Base-by-base conservation (phyloP, 805 yeast species). In the Candida vartiovaarae region DNA sequence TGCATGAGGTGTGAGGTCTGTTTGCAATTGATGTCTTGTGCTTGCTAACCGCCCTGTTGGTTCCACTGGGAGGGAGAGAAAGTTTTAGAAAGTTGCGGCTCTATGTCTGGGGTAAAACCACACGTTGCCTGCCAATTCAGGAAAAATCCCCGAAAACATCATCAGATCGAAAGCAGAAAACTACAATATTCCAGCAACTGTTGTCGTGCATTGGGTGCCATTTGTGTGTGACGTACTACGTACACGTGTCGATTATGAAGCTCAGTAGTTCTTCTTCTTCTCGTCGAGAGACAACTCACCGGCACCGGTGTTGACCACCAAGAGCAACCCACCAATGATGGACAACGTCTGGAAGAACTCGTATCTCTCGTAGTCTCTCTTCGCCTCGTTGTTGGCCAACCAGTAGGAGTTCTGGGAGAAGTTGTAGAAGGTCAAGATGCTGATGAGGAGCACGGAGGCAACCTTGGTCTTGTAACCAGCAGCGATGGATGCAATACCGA, bases 261-360 rank as follows among this genome's bases (percentile, higher is more conserved):
- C 33, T 62, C 67, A 88, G 62, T 84, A 87, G 47, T 86, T 81
- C 73, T 91, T 91, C 72, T 91, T 90, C 82, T 93, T 91, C 64
- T 89, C 97, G 60, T 91, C 99, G 46, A 91, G 69, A 27, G 95
- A 85, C 51, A 91, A 73, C 55, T 85, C 90, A 40, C 99, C 99
- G 29, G 98, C 98, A 49, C 99, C 99, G 4, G 96, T 87, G 67
- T 85, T 88, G 47, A 87, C 96, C 48, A 93, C 86, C 53, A 93
- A 70, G 49, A 91, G 68, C 50, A 91, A 76, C 2, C 98, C 99
- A 45, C 99, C 99, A 40, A 91, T 90, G 61, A 91, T 91, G 45
- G 95, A 84, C 61, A 91, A 72, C 34, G 95, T 88, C 70, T 93
- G 99, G 75, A 84, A 91, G 64, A 85, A 86, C 66, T 90, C 98